Base-by-base conservation (phyloP, 768 basidiomycete genomes). In the Suillus cothurnatus region DNA sequence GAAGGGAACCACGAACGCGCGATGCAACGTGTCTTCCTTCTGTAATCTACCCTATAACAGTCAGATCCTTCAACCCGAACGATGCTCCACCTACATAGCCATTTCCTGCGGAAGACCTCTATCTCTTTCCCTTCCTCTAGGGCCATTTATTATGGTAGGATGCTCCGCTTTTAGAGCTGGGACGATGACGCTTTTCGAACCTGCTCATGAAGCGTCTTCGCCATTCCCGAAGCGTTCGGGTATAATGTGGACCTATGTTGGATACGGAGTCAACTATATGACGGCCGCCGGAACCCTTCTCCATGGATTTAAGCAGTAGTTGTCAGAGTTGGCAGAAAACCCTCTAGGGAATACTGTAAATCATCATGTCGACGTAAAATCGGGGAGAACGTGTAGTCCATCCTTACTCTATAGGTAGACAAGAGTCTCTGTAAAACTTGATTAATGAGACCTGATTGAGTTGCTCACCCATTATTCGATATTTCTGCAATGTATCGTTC, bases 211-310 rank as follows among this genome's bases (percentile, higher is more conserved):
- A 93, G 11, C 88, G 81, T 31, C 77, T 73, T 14, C 86, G 79
- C 92, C 92, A 93, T 78, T 92, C 91, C 26, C 91, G 83, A 8
- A 93, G 80, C 17, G 92, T 92, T n/a, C 90, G 87, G 11, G 90
- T 86, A 73, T 92, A 93, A 72, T 92, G 87, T 34, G 87, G 87
- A 2, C 89, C 89, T 69, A 92, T 91, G 78, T 92, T 92, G 8
- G 80, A 81, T 14, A 91, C 80, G 28, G 85, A 85, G 68, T 91
- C 90, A 32, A 91, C 82, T 26, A 88, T 78, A 50, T 92, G 83
- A 9, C 80, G 79, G 12, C 86, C 85, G 23, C 80, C 72, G 6
- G 87, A 81, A 23, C 88, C 89, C 8, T 78, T 74, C 32, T 78
- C 68, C 67, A 88, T 75, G 9, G 84, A 82, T 56, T 83, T 76